Evolutionary conservation across 768 basidiomycete genomes (phyloP), one percentile per base, ranked within the genome.

Genomic region (Clitopilus hobsonii): DNA sequence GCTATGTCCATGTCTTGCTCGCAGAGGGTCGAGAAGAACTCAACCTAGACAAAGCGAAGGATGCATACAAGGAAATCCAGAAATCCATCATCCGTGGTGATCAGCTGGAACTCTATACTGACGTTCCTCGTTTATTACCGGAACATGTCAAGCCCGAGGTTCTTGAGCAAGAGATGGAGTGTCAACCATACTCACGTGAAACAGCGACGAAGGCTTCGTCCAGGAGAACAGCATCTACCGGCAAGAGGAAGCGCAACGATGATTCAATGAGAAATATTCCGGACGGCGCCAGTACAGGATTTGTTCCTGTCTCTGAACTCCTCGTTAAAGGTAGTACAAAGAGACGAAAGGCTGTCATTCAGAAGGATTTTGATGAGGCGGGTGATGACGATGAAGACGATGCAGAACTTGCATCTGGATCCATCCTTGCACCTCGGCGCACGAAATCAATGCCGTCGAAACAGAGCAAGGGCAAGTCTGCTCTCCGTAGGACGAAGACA

Each of bases 81-180:
- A 86, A 83, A 61, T 80, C 86, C 38, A 97, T 99, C 66, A 80
- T 86, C 49, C 84, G 86, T 53, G 94, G 94, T 23, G 86, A 90
- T 53, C 80, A 88, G 58, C 83, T 97, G 27, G 94, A 98, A 67
- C 79, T 98, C 8, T 99, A 94, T 63, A 85, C 79, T n/a, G 97
- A 99, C 66, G 91, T 96, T 51, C 83, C 86, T 55, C 88, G 93
- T 0, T 74, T 99, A 10, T 73, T 98, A 2, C 94, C 96, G 0
- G 82, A 80, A 30, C 79, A 90, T 58, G 70, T 87, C 58, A 85
- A 87, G 41, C 94, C 94, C 0, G 76, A 83, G 56, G 88, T 84
- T 60, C 69, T 92, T 28, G 90, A 95, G 70, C 88, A 86, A 71
- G 75, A 72, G 20, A 93, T 97, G 84, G 87, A 88, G 51, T 89